Evolutionary conservation across 164 flowering plant species (phyloP), one percentile per base, ranked within the genome.

Genomic region (Macadamia tetraphylla): DNA sequence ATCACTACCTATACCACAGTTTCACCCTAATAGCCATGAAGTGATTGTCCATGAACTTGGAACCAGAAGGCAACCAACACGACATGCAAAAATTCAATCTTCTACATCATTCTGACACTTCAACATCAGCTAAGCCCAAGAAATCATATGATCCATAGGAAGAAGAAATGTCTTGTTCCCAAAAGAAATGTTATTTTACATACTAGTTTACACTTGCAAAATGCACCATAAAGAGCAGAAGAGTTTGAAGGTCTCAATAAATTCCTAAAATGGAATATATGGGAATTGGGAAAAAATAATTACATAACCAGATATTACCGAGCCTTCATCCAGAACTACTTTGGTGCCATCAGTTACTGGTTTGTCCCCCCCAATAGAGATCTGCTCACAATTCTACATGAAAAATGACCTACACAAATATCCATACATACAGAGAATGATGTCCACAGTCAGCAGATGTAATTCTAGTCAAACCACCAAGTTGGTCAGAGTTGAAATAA

Each of bases 361-460:
- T n/a, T 7, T 43, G 29, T 62, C 31, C 29, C 29, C 23, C 23
- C 23, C 23, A 23, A 23, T 23, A 23, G 23, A 23, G 23, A 23
- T 23, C 23, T 23, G 23, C 40, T 8, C 29, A 6, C 32, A 29
- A 11, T 58, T 58, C 40, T 58, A 58, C 43, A 60, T 31, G 30
- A 3, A 43, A 15, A n/a, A 31, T 62, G 13, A 17, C 51, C 65
- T 62, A 62, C 29, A 32, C 43, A 42, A 62, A 62, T 13, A 23
- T 42, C 52, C 29, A 17, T 12, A 15, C 6, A 29, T 9, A 1
- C 15, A 43, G 65, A 62, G 4, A 62, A 42, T 29, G 52, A 42
- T n/a, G 29, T 23, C 51, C 49, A 3, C 31, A 31, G 65, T 62
- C 65, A 62, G 65, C 65, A 42, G 30, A 62, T 42, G 3, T 51